A percentile compares a stretch with the other conserved stretches of the same genome.
Conservation (phyloP, 208 protist species). For the Vickermania ingenoplastis region DNA sequence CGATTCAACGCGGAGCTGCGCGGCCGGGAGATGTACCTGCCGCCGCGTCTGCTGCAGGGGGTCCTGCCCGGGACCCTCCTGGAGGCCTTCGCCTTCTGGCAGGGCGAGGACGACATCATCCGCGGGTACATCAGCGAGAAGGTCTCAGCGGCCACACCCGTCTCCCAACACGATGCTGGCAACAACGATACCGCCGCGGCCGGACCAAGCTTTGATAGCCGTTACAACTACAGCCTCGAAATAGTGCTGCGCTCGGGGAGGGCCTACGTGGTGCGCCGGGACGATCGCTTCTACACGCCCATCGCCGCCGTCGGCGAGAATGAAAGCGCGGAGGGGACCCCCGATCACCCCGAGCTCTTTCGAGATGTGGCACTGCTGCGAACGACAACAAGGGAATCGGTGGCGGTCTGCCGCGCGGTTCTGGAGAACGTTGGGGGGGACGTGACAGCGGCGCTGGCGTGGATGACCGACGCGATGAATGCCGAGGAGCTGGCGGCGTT, state of each 20-base stretch:
- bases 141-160: not conserved
- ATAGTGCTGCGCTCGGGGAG: constrained; percentile 17
- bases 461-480: constrained; percentile 10
- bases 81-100: constrained; percentile 77
- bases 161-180: not conserved
- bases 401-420: constrained; percentile 18
- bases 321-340: not conserved
- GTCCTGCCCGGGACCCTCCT: constrained; percentile 60
- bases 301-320: constrained; percentile 1
- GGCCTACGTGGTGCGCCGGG: constrained; percentile 16
- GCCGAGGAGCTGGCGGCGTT: constrained; percentile 5
- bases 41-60: constrained; percentile 66
- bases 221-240: constrained; percentile 66
- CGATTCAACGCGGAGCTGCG: constrained; percentile 39
- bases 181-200: constrained; percentile 14
- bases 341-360: not conserved
- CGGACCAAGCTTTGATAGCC: constrained; percentile 46
- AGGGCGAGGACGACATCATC: constrained; percentile 65
- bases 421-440: constrained; percentile 9
- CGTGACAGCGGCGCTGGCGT: constrained; percentile 17
- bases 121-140: constrained; percentile 46
- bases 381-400: constrained; percentile 12
- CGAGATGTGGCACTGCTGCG: constrained; percentile 13
- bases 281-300: constrained; percentile 20
- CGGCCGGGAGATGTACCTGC: constrained; percentile 61